Percentiles rank a stretch among this genome's conserved stretches.
phyloP scores from a whole-genome alignment of 2,329 filamentous ascomycete species.

The Juglanconis oblonga region DNA sequence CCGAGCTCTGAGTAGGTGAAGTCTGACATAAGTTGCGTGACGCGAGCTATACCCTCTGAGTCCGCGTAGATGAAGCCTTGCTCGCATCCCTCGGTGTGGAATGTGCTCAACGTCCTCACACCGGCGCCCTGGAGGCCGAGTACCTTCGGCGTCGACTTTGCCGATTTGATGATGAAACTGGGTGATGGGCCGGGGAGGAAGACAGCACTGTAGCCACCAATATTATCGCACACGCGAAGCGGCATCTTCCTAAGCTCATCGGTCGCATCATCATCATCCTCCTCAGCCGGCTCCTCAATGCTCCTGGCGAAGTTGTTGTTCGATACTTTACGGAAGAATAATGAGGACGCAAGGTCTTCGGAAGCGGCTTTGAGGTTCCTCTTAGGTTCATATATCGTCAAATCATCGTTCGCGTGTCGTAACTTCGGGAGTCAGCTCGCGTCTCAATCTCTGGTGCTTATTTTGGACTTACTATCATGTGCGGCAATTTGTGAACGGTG shows the following conservation, averaged over 20 bases:
- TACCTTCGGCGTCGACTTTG: constrained; percentile 72
- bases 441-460: neutral
- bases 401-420: constrained; percentile 75
- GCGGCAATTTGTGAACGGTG: constrained; percentile 64
- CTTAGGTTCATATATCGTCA: constrained; percentile 85
- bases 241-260: constrained; percentile 47
- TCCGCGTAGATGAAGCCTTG: constrained; percentile 83
- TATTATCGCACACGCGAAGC: constrained; percentile 56
- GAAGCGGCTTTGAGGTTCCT: constrained; percentile 40
- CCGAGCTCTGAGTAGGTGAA: constrained; percentile 72
- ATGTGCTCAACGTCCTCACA: constrained; percentile 69
- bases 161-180: constrained; percentile 77
- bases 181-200: constrained; percentile 80
- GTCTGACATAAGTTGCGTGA: constrained; percentile 66
- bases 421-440: constrained; percentile 45
- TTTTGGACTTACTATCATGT: constrained; percentile 70
- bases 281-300: constrained; percentile 44
- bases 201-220: constrained; percentile 78
- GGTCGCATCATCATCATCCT: constrained; percentile 39
- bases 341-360: constrained; percentile 48
- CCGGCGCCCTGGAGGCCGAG: constrained; percentile 67
- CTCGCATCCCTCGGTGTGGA: constrained; percentile 75
- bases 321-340: constrained; percentile 74
- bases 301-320: constrained; percentile 65
- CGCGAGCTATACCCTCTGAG: constrained; percentile 65